Percentiles rank a stretch among this genome's conserved stretches.
These are phyloP conservation scores for Hyaloperonospora arabidopsidis DNA, from an alignment of 352 stramenopile species.

Conservation along the genomic window DNA sequence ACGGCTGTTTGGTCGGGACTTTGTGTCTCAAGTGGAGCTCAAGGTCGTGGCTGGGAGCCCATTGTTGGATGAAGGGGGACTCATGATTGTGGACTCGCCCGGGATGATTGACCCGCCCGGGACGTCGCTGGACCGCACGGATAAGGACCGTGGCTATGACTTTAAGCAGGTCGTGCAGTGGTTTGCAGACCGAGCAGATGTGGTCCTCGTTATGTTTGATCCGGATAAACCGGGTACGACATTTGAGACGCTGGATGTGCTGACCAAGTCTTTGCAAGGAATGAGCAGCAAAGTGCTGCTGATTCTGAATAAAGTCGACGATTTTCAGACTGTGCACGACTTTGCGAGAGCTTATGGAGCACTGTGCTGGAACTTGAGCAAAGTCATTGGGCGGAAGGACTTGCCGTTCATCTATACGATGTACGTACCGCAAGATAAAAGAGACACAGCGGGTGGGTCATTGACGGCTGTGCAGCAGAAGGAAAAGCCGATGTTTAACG, in stretches of 20 bases:
- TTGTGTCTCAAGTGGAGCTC: slow-evolving; percentile 83
- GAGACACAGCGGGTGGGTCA: slow-evolving; percentile 14
- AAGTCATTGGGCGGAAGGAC: slow-evolving; percentile 82
- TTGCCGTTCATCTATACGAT: slow-evolving; percentile 86
- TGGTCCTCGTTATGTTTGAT: slow-evolving; percentile 87
- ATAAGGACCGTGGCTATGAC: slow-evolving; percentile 77
- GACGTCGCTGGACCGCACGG: slow-evolving; percentile 46
- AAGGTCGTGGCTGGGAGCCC: slow-evolving; percentile 65
- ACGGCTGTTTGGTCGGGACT: slow-evolving; percentile 65
- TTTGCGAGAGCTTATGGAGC: slow-evolving; percentile 80
- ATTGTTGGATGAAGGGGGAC: slow-evolving; percentile 64
- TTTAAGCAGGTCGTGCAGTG: slow-evolving; percentile 84
- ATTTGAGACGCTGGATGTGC: slow-evolving; percentile 83
- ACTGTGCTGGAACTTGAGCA: slow-evolving; percentile 85
- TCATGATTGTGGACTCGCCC: slow-evolving; percentile 82
- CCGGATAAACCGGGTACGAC: slow-evolving; percentile 83
- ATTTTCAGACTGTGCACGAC: slow-evolving; percentile 82
- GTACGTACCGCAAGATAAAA: slow-evolving; percentile 72
- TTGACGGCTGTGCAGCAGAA: slow-evolving; percentile 14
- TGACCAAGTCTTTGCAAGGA: slow-evolving; percentile 65
- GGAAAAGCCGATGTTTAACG: slow-evolving; percentile 15
- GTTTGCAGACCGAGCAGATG: slow-evolving; percentile 78
- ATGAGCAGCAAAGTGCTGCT: slow-evolving; percentile 78
- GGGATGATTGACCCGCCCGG: slow-evolving; percentile 84
- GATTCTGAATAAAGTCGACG: slow-evolving; percentile 86